phyloP scores from a whole-genome alignment of 2,329 filamentous ascomycete species.

The Cladosporium oxysporum region DNA sequence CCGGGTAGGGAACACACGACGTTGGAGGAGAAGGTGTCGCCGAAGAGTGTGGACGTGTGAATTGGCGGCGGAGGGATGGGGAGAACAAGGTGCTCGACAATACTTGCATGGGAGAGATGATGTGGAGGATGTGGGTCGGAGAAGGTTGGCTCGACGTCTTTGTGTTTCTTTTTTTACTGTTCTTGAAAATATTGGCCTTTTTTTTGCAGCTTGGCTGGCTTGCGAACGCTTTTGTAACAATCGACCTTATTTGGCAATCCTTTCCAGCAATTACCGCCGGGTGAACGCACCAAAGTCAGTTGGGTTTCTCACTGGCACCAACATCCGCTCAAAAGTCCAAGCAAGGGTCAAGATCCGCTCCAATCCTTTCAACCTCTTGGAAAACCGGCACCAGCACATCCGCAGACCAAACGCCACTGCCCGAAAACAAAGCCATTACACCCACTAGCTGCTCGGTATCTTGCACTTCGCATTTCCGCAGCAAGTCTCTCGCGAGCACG shows the following conservation, averaged over 20 bases:
- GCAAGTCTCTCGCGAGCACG: neutral
- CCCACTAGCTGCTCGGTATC: neutral
- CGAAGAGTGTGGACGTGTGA: neutral
- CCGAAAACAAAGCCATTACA: neutral
- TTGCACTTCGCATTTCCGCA: neutral
- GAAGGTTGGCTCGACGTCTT: too few species aligned
- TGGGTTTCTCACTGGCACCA: neutral
- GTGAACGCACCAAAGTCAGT: neutral
- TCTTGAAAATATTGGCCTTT: neutral
- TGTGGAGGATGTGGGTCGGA: too few species aligned
- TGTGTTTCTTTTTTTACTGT: neutral
- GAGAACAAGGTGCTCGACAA: neutral
- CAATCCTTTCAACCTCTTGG: neutral
- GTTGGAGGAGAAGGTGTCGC: neutral
- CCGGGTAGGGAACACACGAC: neutral
- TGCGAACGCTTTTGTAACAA: neutral
- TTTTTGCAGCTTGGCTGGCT: neutral
- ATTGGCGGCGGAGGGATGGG: neutral
- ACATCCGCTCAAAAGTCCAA: neutral
- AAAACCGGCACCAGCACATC: neutral
- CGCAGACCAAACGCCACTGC: neutral
- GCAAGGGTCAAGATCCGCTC: neutral
- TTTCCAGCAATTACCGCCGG: too few species aligned
- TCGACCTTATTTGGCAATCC: neutral
- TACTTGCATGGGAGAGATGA: neutral